These are phyloP conservation scores for Eremothecium sinecaudum DNA, from an alignment of 1,139 yeast genomes.

Conservation along the genomic window DNA sequence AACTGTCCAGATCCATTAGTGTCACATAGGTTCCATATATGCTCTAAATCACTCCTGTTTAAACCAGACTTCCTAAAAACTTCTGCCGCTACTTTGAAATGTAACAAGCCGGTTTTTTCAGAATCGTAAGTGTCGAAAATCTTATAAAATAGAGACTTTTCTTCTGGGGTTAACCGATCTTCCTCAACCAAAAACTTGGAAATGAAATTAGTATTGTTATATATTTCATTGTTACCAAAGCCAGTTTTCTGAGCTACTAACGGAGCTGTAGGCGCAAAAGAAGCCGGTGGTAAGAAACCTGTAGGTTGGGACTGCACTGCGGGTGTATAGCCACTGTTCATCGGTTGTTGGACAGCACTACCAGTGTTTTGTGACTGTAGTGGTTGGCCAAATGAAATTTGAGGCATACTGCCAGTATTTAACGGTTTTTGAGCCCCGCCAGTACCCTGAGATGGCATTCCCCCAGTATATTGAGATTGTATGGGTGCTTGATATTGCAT, in stretches of 20 bases:
- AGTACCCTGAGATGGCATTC: constrained; percentile 21
- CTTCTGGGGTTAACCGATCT: constrained; percentile 59
- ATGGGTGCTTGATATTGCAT: constrained; percentile 12
- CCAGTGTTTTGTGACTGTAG: background rate
- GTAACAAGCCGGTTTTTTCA: constrained; percentile 54
- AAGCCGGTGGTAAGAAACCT: constrained; percentile 31
- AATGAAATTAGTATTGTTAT: constrained; percentile 27
- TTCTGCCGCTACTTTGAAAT: constrained; percentile 74
- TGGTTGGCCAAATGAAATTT: constrained; percentile 16
- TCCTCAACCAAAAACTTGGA: constrained; percentile 45
- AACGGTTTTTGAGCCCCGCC: constrained; percentile 30
- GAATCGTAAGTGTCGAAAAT: constrained; percentile 85
- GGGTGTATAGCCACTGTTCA: too few species aligned
- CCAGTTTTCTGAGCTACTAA: constrained; percentile 48
- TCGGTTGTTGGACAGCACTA: constrained; percentile 30
- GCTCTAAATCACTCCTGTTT: constrained; percentile 72
- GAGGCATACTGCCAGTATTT: constrained; percentile 25
- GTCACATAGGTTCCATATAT: constrained; percentile 80
- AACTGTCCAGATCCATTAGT: constrained; percentile 61
- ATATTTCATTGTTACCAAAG: constrained; percentile 33
- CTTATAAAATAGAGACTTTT: constrained; percentile 76
- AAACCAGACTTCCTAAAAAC: constrained; percentile 88
- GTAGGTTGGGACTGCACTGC: constrained; percentile 38
- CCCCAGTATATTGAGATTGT: constrained; percentile 30
- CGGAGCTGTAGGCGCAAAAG: constrained; percentile 28